Evolutionary conservation across 192 early-diverging fungal species (phyloP).

Genomic region (Coemansia sp.): DNA sequence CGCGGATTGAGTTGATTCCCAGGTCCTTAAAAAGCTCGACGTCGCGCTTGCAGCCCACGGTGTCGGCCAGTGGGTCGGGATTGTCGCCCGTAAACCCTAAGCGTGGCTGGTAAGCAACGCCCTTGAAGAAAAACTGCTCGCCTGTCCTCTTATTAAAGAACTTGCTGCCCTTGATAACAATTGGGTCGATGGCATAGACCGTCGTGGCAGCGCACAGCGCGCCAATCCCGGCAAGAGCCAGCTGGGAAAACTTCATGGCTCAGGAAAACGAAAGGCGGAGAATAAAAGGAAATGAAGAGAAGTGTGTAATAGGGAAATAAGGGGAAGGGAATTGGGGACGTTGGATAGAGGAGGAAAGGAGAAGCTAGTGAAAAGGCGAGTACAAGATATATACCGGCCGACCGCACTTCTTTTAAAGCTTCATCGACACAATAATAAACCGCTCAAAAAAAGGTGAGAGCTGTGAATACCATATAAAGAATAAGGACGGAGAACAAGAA

Average conservation of each 20-base stretch:
- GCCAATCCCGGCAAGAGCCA: slow-evolving; percentile 10
- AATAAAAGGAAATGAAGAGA: neutral
- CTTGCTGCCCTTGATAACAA: slow-evolving; percentile 67
- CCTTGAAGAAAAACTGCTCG: slow-evolving; percentile 74
- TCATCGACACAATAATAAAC: no score
- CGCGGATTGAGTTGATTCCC: slow-evolving; percentile 65
- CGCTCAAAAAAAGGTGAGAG: no score
- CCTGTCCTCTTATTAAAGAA: slow-evolving; percentile 67
- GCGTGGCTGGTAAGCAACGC: slow-evolving; percentile 67
- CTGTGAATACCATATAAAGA: no score
- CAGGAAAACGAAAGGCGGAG: neutral
- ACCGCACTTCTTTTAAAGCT: no score
- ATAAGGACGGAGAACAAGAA: no score
- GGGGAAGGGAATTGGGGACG: no score
- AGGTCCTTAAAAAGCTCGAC: slow-evolving; percentile 61
- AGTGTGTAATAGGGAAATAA: neutral
- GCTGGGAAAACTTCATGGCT: slow-evolving; percentile 21
- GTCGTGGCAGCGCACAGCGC: slow-evolving; percentile 20
- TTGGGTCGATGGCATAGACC: slow-evolving; percentile 53
- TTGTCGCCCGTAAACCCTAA: slow-evolving; percentile 31
- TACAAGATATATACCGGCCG: no score
- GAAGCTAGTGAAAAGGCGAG: no score
- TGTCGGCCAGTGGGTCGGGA: slow-evolving; percentile 61
- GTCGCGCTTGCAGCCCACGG: slow-evolving; percentile 61
- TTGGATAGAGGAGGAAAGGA: no score